Evolutionary conservation across 306 rosid species (phyloP), one percentile per base, ranked within the genome.

Genomic region (Alnus glutinosa): DNA sequence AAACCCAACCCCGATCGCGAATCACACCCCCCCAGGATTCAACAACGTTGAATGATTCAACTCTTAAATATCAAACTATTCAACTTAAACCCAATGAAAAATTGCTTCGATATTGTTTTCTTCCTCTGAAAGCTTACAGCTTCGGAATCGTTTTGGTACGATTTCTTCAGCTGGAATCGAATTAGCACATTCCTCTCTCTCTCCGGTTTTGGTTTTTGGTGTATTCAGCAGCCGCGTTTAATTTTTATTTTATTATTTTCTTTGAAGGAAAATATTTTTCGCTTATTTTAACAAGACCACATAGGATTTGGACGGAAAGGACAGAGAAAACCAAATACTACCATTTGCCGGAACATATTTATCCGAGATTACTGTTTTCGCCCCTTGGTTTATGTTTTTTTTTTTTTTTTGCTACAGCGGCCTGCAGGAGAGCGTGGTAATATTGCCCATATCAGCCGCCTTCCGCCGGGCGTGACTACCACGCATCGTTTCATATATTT

Each of bases 201-300:
- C 83, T 85, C 28, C 28, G 87, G 90, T 48, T 48, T 85, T 32
- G 30, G 66, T 44, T 90, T 90, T 90, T 81, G 92, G 90, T 80
- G 82, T 83, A 73, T 72, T 70, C 92, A 80, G 91, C 97, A 91
- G 92, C 97, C 94, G 89, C 83, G 88, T 79, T 89, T 86, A 83
- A 67, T 34, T 63, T 63, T 80, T 67, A 3, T 67, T 73, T 71
- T 1, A 5, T 67, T 39, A 67, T 37, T 67, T 62, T 70, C 62
- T 71, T 79, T 83, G 71, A 75, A 51, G 74, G 78, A 70, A 71
- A 80, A 77, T 55, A 68, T 30, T 44, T 36, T 55, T 55, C 19
- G 28, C 62, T 55, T 55, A 18, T 55, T 55, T 55, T 18, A 18
- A 36, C 44, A 34, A 14, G 19, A 0, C 66, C 36, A n/a, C 30